Conservation (phyloP, 495 filamentous ascomycete species). For the Oidiodendron maius region DNA sequence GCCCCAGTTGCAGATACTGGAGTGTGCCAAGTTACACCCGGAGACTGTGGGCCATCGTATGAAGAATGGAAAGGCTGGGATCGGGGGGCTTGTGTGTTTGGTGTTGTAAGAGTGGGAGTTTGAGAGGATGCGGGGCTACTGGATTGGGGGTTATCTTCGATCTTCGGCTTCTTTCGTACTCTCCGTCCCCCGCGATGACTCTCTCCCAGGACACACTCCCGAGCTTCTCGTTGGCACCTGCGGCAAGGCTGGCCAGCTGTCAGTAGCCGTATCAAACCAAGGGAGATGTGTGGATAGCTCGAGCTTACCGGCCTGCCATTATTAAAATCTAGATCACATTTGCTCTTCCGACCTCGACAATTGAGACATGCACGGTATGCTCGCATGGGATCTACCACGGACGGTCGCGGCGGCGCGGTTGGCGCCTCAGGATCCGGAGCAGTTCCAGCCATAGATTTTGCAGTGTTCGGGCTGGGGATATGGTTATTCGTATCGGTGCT, state of each 20-base stretch:
- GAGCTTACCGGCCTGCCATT: conserved; percentile 19
- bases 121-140: conserved; percentile 8
- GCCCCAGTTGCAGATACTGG: conserved; percentile 11
- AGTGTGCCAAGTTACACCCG: conserved; percentile 10
- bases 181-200: conserved; percentile 58
- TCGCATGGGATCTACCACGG: conserved; percentile 36
- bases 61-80: conserved; percentile 7
- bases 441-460: too few relatives aligned
- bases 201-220: conserved; percentile 55
- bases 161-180: conserved; percentile 32
- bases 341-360: conserved; percentile 57
- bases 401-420: conserved; percentile 9
- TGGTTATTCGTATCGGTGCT: too few relatives aligned
- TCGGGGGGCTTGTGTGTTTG: neutral
- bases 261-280: neutral
- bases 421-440: too few relatives aligned
- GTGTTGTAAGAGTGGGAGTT: neutral
- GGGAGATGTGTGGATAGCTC: neutral
- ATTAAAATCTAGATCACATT: conserved; percentile 54
- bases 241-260: conserved; percentile 42
- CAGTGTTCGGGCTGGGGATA: too few relatives aligned
- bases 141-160: conserved; percentile 6
- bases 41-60: conserved; percentile 11
- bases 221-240: conserved; percentile 50
- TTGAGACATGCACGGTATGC: conserved; percentile 58